Percentiles rank a stretch among this genome's conserved stretches.
These are phyloP conservation scores for Ustilago crameri DNA, from an alignment of 1,284 basidiomycete genomes.

Conservation along the genomic window DNA sequence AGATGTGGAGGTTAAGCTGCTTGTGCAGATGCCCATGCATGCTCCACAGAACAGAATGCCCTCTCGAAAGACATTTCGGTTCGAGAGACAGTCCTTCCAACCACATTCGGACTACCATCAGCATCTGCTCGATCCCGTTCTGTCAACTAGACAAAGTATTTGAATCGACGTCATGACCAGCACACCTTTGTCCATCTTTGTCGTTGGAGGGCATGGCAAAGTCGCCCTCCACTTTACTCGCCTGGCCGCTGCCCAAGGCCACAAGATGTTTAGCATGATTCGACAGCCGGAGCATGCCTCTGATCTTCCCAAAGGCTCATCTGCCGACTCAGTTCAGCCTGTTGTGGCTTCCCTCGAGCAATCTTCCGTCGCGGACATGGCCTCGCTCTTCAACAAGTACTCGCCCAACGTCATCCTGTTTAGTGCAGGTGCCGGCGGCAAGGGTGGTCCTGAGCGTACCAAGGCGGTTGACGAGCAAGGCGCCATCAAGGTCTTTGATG, in stretches of 20 bases:
- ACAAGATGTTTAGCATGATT: constrained; percentile 53
- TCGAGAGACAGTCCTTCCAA: too few species aligned
- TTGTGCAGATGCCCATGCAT: constrained; percentile 9
- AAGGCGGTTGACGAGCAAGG: constrained; percentile 78
- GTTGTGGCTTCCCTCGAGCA: constrained; percentile 76
- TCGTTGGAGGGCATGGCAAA: constrained; percentile 56
- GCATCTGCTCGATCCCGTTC: too few species aligned
- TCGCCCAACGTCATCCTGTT: constrained; percentile 75
- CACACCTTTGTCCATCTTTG: constrained; percentile 45
- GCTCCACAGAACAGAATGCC: too few species aligned
- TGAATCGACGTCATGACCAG: constrained; percentile 13
- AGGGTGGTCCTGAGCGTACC: constrained; percentile 75
- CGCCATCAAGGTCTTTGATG: constrained; percentile 79
- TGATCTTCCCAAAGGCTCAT: constrained; percentile 39
- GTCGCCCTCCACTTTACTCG: constrained; percentile 56
- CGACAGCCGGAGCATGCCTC: constrained; percentile 49
- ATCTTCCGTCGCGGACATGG: constrained; percentile 72
- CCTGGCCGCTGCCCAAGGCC: constrained; percentile 43
- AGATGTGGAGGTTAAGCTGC: constrained; percentile 10
- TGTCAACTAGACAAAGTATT: too few species aligned
- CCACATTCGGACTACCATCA: too few species aligned
- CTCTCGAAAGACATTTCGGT: too few species aligned
- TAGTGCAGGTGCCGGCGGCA: constrained; percentile 77
- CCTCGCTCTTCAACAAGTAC: constrained; percentile 71
- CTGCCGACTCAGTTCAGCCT: constrained; percentile 70